Evolutionary conservation across 2,329 filamentous ascomycete species (phyloP), one percentile per base, ranked within the genome.

Genomic region (Monilinia vaccinii-corymbosi): DNA sequence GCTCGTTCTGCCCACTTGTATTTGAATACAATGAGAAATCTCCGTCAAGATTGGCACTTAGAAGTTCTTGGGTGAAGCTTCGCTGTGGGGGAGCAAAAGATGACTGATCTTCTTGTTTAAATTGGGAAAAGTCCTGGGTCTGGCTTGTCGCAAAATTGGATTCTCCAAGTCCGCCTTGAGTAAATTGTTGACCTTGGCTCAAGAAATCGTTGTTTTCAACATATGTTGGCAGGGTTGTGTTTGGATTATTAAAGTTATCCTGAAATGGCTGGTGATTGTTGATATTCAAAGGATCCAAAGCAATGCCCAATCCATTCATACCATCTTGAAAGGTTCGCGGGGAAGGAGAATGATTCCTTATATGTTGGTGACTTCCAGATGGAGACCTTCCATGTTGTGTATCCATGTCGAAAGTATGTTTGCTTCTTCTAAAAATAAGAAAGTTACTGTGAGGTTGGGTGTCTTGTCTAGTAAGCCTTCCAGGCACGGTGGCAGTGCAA

Each of bases 11-110:
- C 60, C 78, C 75, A 66, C 78, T 76, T 53, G 78, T 74, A 10
- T 78, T 71, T 4, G 84, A 80, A 68, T 88, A 90, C 67, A 88
- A 78, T 53, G 83, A 81, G 71, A 86, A 87, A 73, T 88, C 84
- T 68, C 77, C 75, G 70, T 75, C 75, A 63, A 83, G 81, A 64
- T 78, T 80, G 21, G 79, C 71, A 46, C 77, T 75, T 46, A 85
- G 70, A 61, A 78, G 73, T 60, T 72, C 72, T 64, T 78, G 75
- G 11, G 74, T 70, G 61, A 79, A 83, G 61, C 73, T 75, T 62
- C 78, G 77, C 58, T 79, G 78, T 76, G 75, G 66, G 28, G 48
- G 71, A 66, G 73, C 72, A 66, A 71, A 73, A 59, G 71, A 63
- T 8, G 68, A 69, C 36, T 63, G 57, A 11, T 67, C 65, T 55